A percentile compares a stretch with the other conserved stretches of the same genome.
These are phyloP conservation scores for Hebeloma cylindrosporum DNA, from an alignment of 768 basidiomycete species.

Conservation along the genomic window DNA sequence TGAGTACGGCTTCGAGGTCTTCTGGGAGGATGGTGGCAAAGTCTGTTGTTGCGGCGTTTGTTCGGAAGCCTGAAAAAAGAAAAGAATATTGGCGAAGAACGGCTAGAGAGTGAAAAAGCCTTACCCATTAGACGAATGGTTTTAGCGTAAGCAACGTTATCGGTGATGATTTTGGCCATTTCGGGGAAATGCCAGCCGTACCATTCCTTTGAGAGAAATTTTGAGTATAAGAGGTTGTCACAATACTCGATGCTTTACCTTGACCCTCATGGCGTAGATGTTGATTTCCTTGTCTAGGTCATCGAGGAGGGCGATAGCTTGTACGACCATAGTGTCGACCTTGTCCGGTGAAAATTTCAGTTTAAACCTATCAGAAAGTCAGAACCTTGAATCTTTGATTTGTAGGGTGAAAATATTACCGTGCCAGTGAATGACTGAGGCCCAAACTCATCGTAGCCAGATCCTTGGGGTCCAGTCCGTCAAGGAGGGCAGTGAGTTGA, in stretches of 20 bases:
- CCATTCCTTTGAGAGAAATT: slow-evolving; percentile 75
- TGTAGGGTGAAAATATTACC: slow-evolving; percentile 43
- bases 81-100: neutral
- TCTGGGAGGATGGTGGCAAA: slow-evolving; percentile 93
- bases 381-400: neutral
- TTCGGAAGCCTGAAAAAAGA: slow-evolving; percentile 74
- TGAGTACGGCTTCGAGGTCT: slow-evolving; percentile 93
- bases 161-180: slow-evolving; percentile 96
- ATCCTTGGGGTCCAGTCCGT: slow-evolving; percentile 91
- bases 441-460: slow-evolving; percentile 97
- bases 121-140: slow-evolving; percentile 88
- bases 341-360: slow-evolving; percentile 99
- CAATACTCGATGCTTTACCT: slow-evolving; percentile 51
- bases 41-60: slow-evolving; percentile 83
- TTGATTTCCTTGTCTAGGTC: slow-evolving; percentile 99
- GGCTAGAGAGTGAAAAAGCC: slow-evolving; percentile 19
- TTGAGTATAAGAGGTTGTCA: slow-evolving; percentile 1
- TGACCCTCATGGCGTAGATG: slow-evolving; percentile 98
- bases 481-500: slow-evolving; percentile 83
- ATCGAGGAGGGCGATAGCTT: slow-evolving; percentile 96
- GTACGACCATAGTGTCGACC: slow-evolving; percentile 99
- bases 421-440: slow-evolving; percentile 93
- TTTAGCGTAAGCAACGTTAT: slow-evolving; percentile 97
- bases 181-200: slow-evolving; percentile 99
- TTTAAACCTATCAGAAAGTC: slow-evolving; percentile 70